Percentiles rank a stretch among this genome's conserved stretches.
Evolutionary conservation across 2,329 filamentous ascomycete genomes (phyloP).

Genomic region (Hysterium pulicare): DNA sequence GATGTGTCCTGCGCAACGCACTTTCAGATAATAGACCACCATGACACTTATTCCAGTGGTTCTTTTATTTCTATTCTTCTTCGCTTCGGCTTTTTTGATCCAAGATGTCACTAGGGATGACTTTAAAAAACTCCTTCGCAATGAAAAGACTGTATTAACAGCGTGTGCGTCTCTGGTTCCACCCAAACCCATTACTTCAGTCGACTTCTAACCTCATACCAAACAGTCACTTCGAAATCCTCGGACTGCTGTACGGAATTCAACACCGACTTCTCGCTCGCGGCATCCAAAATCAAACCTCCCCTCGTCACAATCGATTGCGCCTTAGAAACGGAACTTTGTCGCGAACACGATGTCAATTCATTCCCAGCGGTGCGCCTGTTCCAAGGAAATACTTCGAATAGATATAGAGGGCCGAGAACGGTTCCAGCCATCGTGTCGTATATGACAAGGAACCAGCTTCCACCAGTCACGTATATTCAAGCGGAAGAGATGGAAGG

Average conservation of each 20-base stretch:
- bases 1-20: too few relatives aligned
- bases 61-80: too few relatives aligned
- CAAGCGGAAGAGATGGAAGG: neutral
- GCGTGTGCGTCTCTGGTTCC: constrained; percentile 12
- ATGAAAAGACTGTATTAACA: constrained; percentile 9
- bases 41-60: too few relatives aligned
- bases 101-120: constrained; percentile 4
- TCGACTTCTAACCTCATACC: neutral
- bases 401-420: constrained; percentile 16
- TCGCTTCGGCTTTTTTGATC: neutral
- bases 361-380: constrained; percentile 19
- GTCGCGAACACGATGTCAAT: constrained; percentile 18
- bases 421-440: constrained; percentile 7
- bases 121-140: constrained; percentile 8
- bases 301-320: constrained; percentile 17
- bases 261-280: constrained; percentile 9
- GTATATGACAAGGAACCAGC: constrained; percentile 1
- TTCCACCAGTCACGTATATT: neutral
- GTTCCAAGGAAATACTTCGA: constrained; percentile 6
- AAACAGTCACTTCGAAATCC: constrained; percentile 14
- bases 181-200: too few relatives aligned
- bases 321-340: constrained; percentile 15
- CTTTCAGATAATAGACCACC: too few relatives aligned
- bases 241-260: constrained; percentile 12
- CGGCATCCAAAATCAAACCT: constrained; percentile 7